Conservation (phyloP, 2,329 filamentous ascomycete genomes). For the Fusarium subglutinans region DNA sequence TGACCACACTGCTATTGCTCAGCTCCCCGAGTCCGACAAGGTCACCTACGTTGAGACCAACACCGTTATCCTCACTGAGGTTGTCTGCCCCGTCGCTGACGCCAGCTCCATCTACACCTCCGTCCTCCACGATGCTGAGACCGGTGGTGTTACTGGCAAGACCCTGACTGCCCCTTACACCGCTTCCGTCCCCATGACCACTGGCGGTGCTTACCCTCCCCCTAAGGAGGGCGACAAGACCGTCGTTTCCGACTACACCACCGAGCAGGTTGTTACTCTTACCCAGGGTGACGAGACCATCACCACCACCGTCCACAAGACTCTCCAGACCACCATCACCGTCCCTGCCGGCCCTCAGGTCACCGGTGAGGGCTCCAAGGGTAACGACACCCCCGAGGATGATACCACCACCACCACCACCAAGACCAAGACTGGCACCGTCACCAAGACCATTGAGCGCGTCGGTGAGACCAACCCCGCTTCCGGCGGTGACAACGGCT, state of each 20-base stretch:
- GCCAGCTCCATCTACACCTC: conserved; percentile 53
- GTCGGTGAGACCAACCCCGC: conserved; percentile 36
- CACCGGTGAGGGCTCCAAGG: conserved; percentile 31
- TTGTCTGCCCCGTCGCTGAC: conserved; percentile 58
- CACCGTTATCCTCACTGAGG: conserved; percentile 52
- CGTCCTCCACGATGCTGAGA: conserved; percentile 48
- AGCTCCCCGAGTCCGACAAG: conserved; percentile 50
- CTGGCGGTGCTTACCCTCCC: conserved; percentile 49
- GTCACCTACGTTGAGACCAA: conserved; percentile 49
- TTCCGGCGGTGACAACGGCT: conserved; percentile 31
- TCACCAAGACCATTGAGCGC: conserved; percentile 48
- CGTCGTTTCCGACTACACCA: conserved; percentile 44
- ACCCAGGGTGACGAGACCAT: conserved; percentile 50
- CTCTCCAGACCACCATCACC: conserved; percentile 51
- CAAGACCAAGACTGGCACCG: conserved; percentile 49
- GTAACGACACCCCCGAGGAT: conserved; percentile 36
- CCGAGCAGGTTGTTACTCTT: conserved; percentile 48
- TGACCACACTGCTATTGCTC: conserved; percentile 45
- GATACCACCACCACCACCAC: conserved; percentile 52
- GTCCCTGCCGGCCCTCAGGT: conserved; percentile 35
- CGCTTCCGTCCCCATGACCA: conserved; percentile 39
- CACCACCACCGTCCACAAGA: conserved; percentile 56
- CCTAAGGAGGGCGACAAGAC: conserved; percentile 29
- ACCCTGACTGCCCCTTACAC: conserved; percentile 38
- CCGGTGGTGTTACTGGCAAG: conserved; percentile 50